Conservation (phyloP, 768 basidiomycete species). For the Tephrocybe sp. region DNA sequence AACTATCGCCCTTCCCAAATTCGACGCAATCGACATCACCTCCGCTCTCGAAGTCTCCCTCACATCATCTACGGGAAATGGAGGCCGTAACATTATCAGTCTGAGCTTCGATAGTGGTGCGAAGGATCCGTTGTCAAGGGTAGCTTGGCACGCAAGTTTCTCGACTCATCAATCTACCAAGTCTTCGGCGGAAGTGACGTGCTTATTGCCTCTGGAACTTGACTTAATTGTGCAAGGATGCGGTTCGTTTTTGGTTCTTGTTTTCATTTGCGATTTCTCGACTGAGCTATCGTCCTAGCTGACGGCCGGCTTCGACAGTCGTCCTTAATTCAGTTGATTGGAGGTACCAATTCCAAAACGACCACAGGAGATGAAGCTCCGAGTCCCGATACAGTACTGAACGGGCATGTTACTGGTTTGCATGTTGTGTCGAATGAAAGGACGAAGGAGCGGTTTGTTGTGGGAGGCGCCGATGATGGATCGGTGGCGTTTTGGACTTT, state of each 20-base stretch:
- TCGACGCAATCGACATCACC: conserved; percentile 20
- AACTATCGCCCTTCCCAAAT: conserved; percentile 15
- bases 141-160: conserved; percentile 26
- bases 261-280: conserved; percentile 1
- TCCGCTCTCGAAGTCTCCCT: conserved; percentile 20
- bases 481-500: conserved; percentile 72
- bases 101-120: conserved; percentile 2
- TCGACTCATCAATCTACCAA: not conserved
- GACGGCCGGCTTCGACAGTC: conserved; percentile 51
- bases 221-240: conserved; percentile 61
- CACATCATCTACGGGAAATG: conserved; percentile 12
- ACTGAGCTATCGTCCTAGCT: conserved; percentile 28
- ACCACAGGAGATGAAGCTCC: conserved; percentile 25
- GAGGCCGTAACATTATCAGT: conserved; percentile 8
- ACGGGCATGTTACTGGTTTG: conserved; percentile 46
- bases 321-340: conserved; percentile 39
- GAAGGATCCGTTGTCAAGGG: conserved; percentile 1
- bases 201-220: conserved; percentile 53
- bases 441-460: conserved; percentile 58
- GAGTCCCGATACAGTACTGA: conserved; percentile 42
- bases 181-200: conserved; percentile 27
- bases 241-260: conserved; percentile 36
- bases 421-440: conserved; percentile 54
- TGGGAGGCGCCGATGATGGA: conserved; percentile 80
- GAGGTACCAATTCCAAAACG: conserved; percentile 17